phyloP scores from a whole-genome alignment of 2,329 filamentous ascomycete species.

The Paracoccidioides lutzii region DNA sequence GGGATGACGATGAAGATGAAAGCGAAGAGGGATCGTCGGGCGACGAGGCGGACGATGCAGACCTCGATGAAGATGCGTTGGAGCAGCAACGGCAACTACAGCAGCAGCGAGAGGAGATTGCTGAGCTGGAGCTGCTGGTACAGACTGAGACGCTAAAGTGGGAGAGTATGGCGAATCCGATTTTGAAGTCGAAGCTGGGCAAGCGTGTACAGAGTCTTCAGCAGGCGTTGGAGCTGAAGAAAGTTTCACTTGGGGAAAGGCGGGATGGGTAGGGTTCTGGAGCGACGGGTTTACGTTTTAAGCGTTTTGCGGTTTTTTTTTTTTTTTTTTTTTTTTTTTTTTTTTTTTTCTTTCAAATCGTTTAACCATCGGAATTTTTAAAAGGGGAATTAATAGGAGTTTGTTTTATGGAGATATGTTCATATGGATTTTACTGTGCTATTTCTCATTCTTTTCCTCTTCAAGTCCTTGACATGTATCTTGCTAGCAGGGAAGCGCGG shows the following conservation, averaged over 20 bases:
- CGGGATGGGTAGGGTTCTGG: slow-evolving; percentile 10
- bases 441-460: no score
- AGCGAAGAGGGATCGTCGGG: slow-evolving; percentile 25
- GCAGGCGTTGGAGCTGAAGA: slow-evolving; percentile 33
- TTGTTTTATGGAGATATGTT: no score
- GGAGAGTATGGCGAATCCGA: slow-evolving; percentile 29
- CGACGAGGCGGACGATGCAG: slow-evolving; percentile 24
- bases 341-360: no score
- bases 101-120: slow-evolving; percentile 34
- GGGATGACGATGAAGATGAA: slow-evolving; percentile 29
- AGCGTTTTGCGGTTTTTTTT: background rate
- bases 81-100: slow-evolving; percentile 31
- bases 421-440: no score
- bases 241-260: slow-evolving; percentile 28
- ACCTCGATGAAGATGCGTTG: slow-evolving; percentile 32
- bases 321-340: no score
- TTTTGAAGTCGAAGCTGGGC: slow-evolving; percentile 32
- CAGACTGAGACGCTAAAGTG: slow-evolving; percentile 27
- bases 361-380: no score
- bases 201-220: slow-evolving; percentile 33
- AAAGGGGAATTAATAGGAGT: no score
- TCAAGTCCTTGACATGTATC: no score
- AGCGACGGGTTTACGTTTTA: background rate
- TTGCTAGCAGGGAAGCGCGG: no score
- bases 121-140: slow-evolving; percentile 30